A percentile compares a stretch with the other conserved stretches of the same genome.
These are phyloP conservation scores for Picea glauca DNA, from an alignment of 75 land plant genomes.

Conservation along the genomic window DNA sequence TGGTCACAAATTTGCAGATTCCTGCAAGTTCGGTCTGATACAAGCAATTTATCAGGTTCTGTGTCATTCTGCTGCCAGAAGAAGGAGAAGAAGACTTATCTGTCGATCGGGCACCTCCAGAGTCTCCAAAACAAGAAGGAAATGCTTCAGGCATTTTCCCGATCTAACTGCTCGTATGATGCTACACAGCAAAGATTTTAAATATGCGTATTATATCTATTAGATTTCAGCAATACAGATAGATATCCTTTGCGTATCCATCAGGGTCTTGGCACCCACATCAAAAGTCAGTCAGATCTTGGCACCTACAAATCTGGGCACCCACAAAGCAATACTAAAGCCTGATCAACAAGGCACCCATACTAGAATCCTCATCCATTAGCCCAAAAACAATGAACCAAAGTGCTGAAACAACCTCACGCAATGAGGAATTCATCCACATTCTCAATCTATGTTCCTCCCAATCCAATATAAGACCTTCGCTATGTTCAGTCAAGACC, in stretches of 20 bases:
- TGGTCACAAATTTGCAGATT: conserved; percentile 17
- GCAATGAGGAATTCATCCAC: neutral
- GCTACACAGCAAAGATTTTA: neutral
- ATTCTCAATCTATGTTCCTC: neutral
- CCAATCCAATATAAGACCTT: neutral
- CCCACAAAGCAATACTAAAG: too few species aligned
- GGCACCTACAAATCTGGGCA: too few species aligned
- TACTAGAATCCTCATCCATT: neutral
- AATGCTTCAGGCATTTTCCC: neutral
- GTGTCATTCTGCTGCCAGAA: neutral
- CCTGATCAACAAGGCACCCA: too few species aligned
- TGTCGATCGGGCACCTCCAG: neutral
- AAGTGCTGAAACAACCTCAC: neutral
- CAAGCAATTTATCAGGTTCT: conserved; percentile 17
- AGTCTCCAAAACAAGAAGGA: conserved; percentile 11
- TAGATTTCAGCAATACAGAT: neutral
- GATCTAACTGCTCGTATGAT: neutral
- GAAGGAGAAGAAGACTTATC: neutral
- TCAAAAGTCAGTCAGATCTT: neutral
- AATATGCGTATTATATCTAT: neutral
- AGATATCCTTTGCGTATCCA: neutral
- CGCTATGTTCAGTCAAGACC: neutral
- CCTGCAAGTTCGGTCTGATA: conserved; percentile 23
- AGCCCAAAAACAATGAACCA: neutral
- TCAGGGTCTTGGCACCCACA: too few species aligned